Conservation (phyloP, 805 yeast species). For the Priceomyces medius region DNA sequence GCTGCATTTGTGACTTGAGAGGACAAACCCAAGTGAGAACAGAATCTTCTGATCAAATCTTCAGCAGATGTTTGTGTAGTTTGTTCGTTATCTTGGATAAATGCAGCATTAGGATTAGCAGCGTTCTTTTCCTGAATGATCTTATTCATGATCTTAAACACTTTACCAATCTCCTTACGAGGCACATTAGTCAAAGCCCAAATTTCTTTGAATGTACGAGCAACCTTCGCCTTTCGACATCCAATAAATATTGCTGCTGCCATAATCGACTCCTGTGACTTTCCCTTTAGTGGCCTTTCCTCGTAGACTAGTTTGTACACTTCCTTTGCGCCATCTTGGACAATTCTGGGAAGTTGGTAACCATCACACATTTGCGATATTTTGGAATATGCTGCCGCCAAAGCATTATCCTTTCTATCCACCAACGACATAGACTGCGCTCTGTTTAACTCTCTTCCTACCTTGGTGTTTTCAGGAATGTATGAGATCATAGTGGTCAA, state of each 20-base stretch:
- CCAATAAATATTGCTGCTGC: slow-evolving; percentile 96
- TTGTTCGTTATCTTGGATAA: slow-evolving; percentile 49
- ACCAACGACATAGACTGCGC: slow-evolving; percentile 85
- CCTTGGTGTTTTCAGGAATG: slow-evolving; percentile 78
- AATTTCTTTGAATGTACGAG: slow-evolving; percentile 92
- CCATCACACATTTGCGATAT: slow-evolving; percentile 97
- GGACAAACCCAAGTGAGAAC: slow-evolving; percentile 88
- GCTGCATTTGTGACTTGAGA: slow-evolving; percentile 89
- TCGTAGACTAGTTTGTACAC: slow-evolving; percentile 90
- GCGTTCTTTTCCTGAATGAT: slow-evolving; percentile 57
- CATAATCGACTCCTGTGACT: slow-evolving; percentile 90
- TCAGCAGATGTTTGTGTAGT: slow-evolving; percentile 90
- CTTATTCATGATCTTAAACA: slow-evolving; percentile 74
- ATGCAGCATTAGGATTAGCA: slow-evolving; percentile 42
- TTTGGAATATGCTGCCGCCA: slow-evolving; percentile 85
- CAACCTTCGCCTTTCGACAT: slow-evolving; percentile 89
- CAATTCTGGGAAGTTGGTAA: slow-evolving; percentile 88
- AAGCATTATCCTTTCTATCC: slow-evolving; percentile 83
- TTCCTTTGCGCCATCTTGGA: slow-evolving; percentile 96
- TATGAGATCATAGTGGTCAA: slow-evolving; percentile 89
- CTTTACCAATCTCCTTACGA: slow-evolving; percentile 89
- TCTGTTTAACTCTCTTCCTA: slow-evolving; percentile 86
- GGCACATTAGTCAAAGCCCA: slow-evolving; percentile 95
- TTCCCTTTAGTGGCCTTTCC: slow-evolving; percentile 81
- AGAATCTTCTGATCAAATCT: slow-evolving; percentile 91